Conservation (phyloP, 1,139 yeast species). For the Yamadazyma songkhlaensis region DNA sequence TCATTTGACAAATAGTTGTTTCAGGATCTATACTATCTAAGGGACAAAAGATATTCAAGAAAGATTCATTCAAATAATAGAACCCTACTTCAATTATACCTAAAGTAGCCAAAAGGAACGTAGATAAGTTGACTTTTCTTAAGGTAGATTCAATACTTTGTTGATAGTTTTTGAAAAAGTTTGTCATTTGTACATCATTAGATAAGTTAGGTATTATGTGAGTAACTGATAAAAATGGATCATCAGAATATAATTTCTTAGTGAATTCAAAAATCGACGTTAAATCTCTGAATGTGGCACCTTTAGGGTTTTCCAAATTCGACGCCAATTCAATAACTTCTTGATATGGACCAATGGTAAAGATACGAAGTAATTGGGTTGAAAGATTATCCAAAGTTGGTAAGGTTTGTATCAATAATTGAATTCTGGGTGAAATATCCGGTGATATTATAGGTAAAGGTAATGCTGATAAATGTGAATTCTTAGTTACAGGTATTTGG, state of each 20-base stretch:
- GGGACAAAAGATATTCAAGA: constrained; percentile 81
- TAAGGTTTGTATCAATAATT: constrained; percentile 59
- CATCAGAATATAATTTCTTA: constrained; percentile 58
- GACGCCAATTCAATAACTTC: constrained; percentile 71
- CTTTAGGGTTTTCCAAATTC: constrained; percentile 68
- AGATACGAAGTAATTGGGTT: constrained; percentile 65
- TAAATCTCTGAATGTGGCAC: constrained; percentile 70
- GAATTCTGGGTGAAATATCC: constrained; percentile 57
- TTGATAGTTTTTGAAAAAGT: constrained; percentile 56
- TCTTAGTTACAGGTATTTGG: constrained; percentile 38
- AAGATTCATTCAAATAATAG: constrained; percentile 77
- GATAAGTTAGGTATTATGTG: constrained; percentile 65
- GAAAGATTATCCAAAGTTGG: constrained; percentile 76
- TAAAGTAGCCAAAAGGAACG: constrained; percentile 79
- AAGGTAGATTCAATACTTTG: constrained; percentile 67
- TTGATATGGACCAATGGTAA: constrained; percentile 71
- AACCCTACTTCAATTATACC: constrained; percentile 88
- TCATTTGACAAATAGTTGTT: constrained; percentile 40
- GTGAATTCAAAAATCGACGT: constrained; percentile 75
- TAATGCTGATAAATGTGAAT: constrained; percentile 56
- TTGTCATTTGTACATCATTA: constrained; percentile 61
- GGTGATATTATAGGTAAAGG: constrained; percentile 59
- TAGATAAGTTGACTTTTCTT: constrained; percentile 82
- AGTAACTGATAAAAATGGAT: constrained; percentile 63
- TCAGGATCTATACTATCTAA: constrained; percentile 45